Conservation (phyloP, 345 rosid species). For the Zanthoxylum bungeanum region DNA sequence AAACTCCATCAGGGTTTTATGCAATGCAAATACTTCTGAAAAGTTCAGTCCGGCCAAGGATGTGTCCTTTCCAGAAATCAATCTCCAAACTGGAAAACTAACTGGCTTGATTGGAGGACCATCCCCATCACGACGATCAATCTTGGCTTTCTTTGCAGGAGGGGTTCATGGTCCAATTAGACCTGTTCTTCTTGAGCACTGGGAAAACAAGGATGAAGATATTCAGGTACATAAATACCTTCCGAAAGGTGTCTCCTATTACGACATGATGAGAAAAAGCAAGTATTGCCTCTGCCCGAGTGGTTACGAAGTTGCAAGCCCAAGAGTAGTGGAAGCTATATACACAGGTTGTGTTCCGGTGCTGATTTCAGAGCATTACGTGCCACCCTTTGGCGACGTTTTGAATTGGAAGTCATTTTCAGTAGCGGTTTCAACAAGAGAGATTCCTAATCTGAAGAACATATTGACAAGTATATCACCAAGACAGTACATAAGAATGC, state of each 20-base stretch:
- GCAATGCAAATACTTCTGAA: conserved; percentile 91
- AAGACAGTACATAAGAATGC: conserved; percentile 77
- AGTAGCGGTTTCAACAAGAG: conserved; percentile 55
- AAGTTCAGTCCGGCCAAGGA: conserved; percentile 77
- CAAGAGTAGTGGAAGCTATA: conserved; percentile 77
- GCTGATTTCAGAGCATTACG: conserved; percentile 74
- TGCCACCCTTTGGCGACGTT: conserved; percentile 83
- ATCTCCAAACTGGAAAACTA: conserved; percentile 58
- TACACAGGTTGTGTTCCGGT: conserved; percentile 90
- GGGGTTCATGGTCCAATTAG: conserved; percentile 95
- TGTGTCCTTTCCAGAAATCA: conserved; percentile 80
- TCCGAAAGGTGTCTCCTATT: conserved; percentile 63
- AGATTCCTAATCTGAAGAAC: conserved; percentile 69
- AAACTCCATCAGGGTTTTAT: conserved; percentile 72
- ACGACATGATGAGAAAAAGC: conserved; percentile 69
- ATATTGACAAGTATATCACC: conserved; percentile 59
- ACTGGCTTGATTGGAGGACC: conserved; percentile 66
- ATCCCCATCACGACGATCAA: conserved; percentile 67
- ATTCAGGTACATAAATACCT: conserved; percentile 65
- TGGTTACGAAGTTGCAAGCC: conserved; percentile 94
- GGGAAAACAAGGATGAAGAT: conserved; percentile 79
- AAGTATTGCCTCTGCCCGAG: conserved; percentile 91
- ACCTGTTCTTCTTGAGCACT: conserved; percentile 73
- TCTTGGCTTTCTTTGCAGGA: conserved; percentile 91
- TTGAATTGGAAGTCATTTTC: conserved; percentile 82